A percentile compares a stretch with the other conserved stretches of the same genome.
Conservation (phyloP, 2,329 filamentous ascomycete genomes). For the Colletotrichum tofieldiae region DNA sequence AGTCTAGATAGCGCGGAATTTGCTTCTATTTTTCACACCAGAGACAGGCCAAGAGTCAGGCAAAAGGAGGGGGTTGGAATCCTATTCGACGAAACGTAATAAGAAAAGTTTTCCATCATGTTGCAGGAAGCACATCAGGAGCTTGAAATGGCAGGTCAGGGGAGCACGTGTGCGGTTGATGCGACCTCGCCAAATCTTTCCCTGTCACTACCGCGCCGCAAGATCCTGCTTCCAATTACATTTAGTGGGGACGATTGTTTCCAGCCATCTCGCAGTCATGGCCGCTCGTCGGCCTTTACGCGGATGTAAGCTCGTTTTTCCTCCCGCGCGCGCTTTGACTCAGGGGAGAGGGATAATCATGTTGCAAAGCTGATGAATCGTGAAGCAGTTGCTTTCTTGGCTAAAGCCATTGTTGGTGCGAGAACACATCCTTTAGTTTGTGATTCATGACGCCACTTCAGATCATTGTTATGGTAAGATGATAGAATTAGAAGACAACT, state of each 20-base stretch:
- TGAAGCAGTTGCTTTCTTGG: slow-evolving; percentile 24
- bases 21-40: slow-evolving; percentile 10
- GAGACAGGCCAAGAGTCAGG: slow-evolving; percentile 34
- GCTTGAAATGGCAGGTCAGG: slow-evolving; percentile 30
- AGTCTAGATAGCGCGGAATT: slow-evolving; percentile 24
- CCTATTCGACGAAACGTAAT: slow-evolving; percentile 5
- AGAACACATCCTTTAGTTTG: background rate
- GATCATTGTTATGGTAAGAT: background rate
- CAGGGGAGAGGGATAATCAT: background rate
- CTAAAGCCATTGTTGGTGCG: slow-evolving; percentile 1
- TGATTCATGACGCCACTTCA: slow-evolving; percentile 5
- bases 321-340: slow-evolving; percentile 28
- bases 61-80: slow-evolving; percentile 11
- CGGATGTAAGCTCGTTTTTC: slow-evolving; percentile 3
- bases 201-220: slow-evolving; percentile 13
- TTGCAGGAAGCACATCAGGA: slow-evolving; percentile 15
- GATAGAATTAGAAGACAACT: background rate
- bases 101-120: background rate
- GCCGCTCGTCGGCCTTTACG: slow-evolving; percentile 19
- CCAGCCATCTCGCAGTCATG: slow-evolving; percentile 11
- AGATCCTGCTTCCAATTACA: slow-evolving; percentile 21
- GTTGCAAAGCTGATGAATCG: slow-evolving; percentile 22
- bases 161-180: slow-evolving; percentile 31
- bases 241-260: slow-evolving; percentile 27
- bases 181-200: slow-evolving; percentile 35